Evolutionary conservation across 139 green algal species (phyloP), one percentile per base, ranked within the genome.

Genomic region (Dunaliella primolecta): DNA sequence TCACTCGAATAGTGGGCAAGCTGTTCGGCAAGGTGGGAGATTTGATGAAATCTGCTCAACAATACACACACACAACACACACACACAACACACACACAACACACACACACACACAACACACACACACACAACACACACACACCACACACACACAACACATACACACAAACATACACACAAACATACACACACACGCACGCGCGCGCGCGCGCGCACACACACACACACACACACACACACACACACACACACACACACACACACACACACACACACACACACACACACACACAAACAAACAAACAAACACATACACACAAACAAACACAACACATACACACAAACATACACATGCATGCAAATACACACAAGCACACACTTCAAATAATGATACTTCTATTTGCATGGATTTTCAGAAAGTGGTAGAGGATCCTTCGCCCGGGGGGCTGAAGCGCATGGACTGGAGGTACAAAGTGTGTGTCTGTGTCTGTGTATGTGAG

Each of bases 361-460:
- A 25, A 15, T 55, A 37, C 46, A 31, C 80, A 75, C 15, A 75
- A 31, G 37, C 36, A 27, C 80, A n/a, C n/a, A n/a, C n/a, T n/a
- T n/a, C n/a, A n/a, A n/a, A n/a, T n/a, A n/a, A n/a, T n/a, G n/a
- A n/a, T n/a, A n/a, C n/a, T n/a, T n/a, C n/a, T n/a, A n/a, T 36
- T 15, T 75, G 36, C 35, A 29, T 24, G 3, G 15, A 81, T 0
- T 30, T 31, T 36, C 20, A 1, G 74, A 11, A 71, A 80, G 36
- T 56, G 37, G 1, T 83, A n/a, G 37, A 88, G 23, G 84, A 90
- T 34, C 29, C 36, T 25, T 31, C 37, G 1, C 87, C 87, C 0
- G 81, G 87, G 34, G 87, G 84, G n/a, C 25, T 88, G 29, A 87
- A 87, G 84, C 84, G 87, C 29, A 87, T 88, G 84, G 84, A 88